phyloP scores from a whole-genome alignment of 2,329 filamentous ascomycete genomes.

The Blumeria hordei region DNA sequence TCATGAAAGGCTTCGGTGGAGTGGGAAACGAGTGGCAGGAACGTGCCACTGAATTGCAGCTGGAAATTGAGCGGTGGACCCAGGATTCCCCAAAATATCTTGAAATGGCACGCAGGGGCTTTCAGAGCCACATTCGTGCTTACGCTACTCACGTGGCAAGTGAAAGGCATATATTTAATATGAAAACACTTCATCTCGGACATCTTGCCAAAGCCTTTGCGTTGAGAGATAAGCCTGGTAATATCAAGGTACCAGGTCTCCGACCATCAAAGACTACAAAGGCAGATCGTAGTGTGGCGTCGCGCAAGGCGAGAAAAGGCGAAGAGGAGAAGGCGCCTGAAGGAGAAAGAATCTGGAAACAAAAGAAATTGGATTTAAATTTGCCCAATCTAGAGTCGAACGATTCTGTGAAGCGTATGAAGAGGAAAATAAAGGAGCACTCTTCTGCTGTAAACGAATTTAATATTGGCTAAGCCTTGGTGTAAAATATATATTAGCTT shows the following conservation, averaged over 20 bases:
- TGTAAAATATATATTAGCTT: too few species aligned
- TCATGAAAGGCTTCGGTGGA: constrained; percentile 37
- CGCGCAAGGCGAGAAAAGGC: constrained; percentile 15
- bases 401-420: constrained; percentile 37
- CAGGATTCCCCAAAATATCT: constrained; percentile 41
- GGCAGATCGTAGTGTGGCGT: constrained; percentile 18
- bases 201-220: constrained; percentile 89
- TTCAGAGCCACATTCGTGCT: constrained; percentile 76
- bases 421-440: constrained; percentile 34
- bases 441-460: constrained; percentile 38
- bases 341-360: constrained; percentile 14
- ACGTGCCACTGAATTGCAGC: constrained; percentile 40
- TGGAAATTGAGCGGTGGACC: constrained; percentile 41
- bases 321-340: constrained; percentile 16
- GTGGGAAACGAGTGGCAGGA: constrained; percentile 34
- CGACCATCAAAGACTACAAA: constrained; percentile 20
- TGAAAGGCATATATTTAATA: constrained; percentile 74
- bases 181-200: constrained; percentile 71
- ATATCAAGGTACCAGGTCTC: constrained; percentile 35
- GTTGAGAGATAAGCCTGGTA: constrained; percentile 64
- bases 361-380: constrained; percentile 17
- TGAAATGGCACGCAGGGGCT: constrained; percentile 63
- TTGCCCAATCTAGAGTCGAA: constrained; percentile 23
- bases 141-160: constrained; percentile 82
- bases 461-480: constrained; percentile 30